These are phyloP conservation scores for Neopestalotiopsis clavispora DNA, from an alignment of 2,329 filamentous ascomycete species.

Conservation along the genomic window DNA sequence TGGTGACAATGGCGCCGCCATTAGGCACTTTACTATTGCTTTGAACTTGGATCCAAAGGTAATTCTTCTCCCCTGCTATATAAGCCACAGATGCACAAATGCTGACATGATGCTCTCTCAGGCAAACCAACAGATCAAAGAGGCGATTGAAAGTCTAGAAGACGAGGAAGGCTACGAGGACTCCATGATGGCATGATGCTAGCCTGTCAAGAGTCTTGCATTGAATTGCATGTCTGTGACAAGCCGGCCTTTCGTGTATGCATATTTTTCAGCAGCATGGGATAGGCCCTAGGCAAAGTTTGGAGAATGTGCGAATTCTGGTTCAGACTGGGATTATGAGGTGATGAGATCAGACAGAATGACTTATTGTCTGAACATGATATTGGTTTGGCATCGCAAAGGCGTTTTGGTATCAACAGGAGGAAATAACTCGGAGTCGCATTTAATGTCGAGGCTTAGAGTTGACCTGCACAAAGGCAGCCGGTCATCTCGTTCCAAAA, in stretches of 20 bases:
- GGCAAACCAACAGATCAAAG: constrained; percentile 94
- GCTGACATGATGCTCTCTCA: constrained; percentile 44
- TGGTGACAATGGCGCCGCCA: constrained; percentile 77
- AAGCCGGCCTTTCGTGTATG: constrained; percentile 18
- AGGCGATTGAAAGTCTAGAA: constrained; percentile 91
- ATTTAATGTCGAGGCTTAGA: constrained; percentile 1
- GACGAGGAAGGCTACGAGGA: constrained; percentile 75
- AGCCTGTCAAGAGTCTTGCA: constrained; percentile 17
- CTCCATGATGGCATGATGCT: constrained; percentile 63
- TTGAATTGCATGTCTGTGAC: neutral
- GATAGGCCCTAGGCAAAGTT: neutral
- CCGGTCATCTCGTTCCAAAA: constrained; percentile 1
- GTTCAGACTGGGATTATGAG: constrained; percentile 1
- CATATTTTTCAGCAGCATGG: constrained; percentile 10
- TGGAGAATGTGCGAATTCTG: neutral
- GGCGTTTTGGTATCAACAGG: constrained; percentile 10
- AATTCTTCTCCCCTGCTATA: constrained; percentile 35
- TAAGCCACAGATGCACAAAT: neutral
- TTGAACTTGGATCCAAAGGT: constrained; percentile 97
- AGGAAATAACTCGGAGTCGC: neutral
- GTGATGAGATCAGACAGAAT: constrained; percentile 14
- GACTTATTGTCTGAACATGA: constrained; percentile 17
- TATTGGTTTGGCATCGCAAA: constrained; percentile 14
- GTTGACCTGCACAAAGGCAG: neutral
- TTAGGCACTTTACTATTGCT: constrained; percentile 92